phyloP scores from a whole-genome alignment of 1,284 basidiomycete genomes.

The Phaffia rhodozyma region DNA sequence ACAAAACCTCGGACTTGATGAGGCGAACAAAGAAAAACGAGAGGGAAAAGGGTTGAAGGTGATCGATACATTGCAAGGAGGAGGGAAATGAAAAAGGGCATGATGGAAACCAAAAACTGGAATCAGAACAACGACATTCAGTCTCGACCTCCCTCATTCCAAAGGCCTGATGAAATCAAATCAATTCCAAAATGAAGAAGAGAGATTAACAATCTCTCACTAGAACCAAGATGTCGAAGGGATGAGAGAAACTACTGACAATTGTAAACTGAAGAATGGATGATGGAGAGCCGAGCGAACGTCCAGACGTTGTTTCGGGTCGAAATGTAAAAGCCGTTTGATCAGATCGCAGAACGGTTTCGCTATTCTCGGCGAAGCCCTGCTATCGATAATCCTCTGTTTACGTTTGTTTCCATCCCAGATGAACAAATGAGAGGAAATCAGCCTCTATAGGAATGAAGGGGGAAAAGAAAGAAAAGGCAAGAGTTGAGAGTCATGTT shows the following conservation, averaged over 20 bases:
- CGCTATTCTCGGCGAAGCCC: constrained; percentile 36
- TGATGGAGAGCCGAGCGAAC: constrained; percentile 78
- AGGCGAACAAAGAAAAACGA: background rate
- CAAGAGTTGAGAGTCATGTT: background rate
- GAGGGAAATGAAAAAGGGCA: background rate
- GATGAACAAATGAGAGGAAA: constrained; percentile 1
- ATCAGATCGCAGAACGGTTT: constrained; percentile 68
- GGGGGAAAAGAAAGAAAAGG: background rate
- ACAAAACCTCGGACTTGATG: background rate
- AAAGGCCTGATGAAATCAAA: background rate
- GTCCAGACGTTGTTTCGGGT: constrained; percentile 72
- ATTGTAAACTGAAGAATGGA: constrained; percentile 51
- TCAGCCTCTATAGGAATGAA: background rate
- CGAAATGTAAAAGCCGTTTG: constrained; percentile 75
- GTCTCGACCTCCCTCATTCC: background rate
- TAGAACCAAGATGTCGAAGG: background rate
- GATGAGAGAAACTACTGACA: background rate
- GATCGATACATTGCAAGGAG: background rate
- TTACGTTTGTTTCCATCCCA: constrained; percentile 69
- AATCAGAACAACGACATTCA: background rate
- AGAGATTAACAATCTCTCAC: background rate
- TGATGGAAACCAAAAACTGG: background rate
- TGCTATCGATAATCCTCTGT: constrained; percentile 49
- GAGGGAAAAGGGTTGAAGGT: background rate
- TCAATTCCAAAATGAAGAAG: background rate